Base-by-base conservation (phyloP, 2,329 filamentous ascomycete species). In the Drechslerella dactyloides region DNA sequence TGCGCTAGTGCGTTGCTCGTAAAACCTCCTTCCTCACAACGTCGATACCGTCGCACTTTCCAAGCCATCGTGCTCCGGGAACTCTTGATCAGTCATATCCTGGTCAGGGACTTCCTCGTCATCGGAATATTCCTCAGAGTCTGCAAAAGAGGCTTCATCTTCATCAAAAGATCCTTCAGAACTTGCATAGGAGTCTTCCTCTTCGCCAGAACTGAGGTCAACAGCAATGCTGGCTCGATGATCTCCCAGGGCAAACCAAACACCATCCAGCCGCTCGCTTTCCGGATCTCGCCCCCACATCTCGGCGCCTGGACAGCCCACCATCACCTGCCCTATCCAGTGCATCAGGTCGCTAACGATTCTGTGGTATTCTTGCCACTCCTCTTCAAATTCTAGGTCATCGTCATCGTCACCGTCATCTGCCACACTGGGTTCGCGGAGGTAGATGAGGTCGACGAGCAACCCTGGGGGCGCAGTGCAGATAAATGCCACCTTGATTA, bases 221-320 rank as follows among this genome's bases (percentile, higher is more conserved):
- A 27, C 55, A 30, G 2, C 40, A 5, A 48, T 24, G 10, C 55
- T 6, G 6, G 17, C 55, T 19, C 40, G 24, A 50, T 30, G 19
- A 2, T 59, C 55, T 19, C n/a, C 50, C 44, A 59, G 15, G 1
- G 55, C 55, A 2, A 2, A 23, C 55, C 55, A 59, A 15, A 59
- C 55, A 42, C 21, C 8, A 2, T 17, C 2, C 42, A 59, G 13
- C 55, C 27, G 19, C 42, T 10, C 13, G 4, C 15, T 35, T 2
- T 59, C 55, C 21, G 40, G 17, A 50, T 59, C 19, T 15, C 42
- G 17, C 15, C 30, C 42, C 55, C 55, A 59, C 10, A 59, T 50
- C 15, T 59, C 35, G 13, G 21, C 24, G 13, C 55, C 40, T n/a
- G 15, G 35, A 13, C 15, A 6, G 21, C 13, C 17, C 24, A 33